A percentile compares a stretch with the other conserved stretches of the same genome.
Conservation (phyloP, 163 green algal species). For the Chlorella variabilis region DNA sequence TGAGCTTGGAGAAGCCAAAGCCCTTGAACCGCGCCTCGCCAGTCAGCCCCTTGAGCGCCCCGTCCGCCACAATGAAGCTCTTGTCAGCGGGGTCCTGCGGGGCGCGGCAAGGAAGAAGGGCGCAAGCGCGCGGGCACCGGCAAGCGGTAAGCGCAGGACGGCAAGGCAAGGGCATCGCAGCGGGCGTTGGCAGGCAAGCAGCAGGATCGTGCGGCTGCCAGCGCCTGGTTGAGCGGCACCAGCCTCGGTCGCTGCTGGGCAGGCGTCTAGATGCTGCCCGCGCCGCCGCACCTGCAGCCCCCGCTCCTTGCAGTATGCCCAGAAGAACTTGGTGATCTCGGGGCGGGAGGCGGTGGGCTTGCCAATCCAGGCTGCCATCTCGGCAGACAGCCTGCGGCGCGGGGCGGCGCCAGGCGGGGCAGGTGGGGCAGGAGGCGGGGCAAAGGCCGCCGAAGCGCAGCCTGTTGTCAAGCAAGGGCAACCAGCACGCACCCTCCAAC, state of each 20-base stretch:
- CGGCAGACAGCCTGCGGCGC: constrained; percentile 37
- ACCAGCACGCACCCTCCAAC: too few species aligned
- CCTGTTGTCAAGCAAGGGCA: too few species aligned
- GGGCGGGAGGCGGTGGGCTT: constrained; percentile 43
- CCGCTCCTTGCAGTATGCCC: constrained; percentile 50
- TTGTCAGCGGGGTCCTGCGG: constrained; percentile 57
- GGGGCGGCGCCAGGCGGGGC: too few species aligned
- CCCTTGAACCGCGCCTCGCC: constrained; percentile 49
- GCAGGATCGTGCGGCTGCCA: too few species aligned
- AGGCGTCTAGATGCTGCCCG: too few species aligned
- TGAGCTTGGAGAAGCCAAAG: constrained; percentile 49
- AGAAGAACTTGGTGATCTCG: constrained; percentile 55
- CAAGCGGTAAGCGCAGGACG: too few species aligned
- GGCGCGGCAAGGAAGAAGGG: background rate
- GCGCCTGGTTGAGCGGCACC: too few species aligned
- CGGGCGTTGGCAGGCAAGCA: too few species aligned
- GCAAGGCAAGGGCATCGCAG: too few species aligned
- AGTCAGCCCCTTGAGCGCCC: constrained; percentile 46
- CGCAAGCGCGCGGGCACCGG: background rate
- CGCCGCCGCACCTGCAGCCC: constrained; percentile 24
- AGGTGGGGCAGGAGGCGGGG: background rate
- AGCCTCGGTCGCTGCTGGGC: too few species aligned
- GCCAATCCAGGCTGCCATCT: constrained; percentile 52
- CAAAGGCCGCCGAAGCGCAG: too few species aligned
- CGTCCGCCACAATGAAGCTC: constrained; percentile 44